A percentile compares a stretch with the other conserved stretches of the same genome.
phyloP scores from a whole-genome alignment of 352 stramenopile species.

The Globisporangium sylvaticum region DNA sequence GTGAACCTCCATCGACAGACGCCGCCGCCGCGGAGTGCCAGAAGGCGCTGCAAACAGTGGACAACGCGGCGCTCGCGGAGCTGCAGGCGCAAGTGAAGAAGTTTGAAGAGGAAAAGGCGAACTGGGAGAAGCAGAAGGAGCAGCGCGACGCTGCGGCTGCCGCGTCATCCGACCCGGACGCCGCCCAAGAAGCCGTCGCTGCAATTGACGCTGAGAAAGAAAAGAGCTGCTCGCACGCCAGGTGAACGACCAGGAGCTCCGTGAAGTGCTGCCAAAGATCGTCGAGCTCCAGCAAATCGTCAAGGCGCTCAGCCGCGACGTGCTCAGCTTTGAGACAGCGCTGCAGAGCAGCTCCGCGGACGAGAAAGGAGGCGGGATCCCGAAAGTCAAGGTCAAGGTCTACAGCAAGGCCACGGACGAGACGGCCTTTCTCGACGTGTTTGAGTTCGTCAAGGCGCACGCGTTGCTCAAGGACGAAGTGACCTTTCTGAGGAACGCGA shows the following conservation, averaged over 20 bases:
- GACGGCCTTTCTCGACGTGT: constrained; percentile 91
- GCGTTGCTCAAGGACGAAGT: constrained; percentile 84
- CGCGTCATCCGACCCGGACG: constrained; percentile 16
- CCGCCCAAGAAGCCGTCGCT: constrained; percentile 31
- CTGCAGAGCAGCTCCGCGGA: constrained; percentile 65
- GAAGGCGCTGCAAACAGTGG: constrained; percentile 67
- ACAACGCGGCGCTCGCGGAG: constrained; percentile 69
- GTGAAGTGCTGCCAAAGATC: constrained; percentile 91
- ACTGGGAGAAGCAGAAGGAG: constrained; percentile 83
- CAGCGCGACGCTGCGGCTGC: constrained; percentile 32
- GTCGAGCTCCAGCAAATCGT: constrained; percentile 91
- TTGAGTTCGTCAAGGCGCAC: constrained; percentile 90
- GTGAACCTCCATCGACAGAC: constrained; percentile 70
- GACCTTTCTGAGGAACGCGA: constrained; percentile 88
- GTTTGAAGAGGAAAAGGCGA: constrained; percentile 86
- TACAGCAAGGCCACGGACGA: constrained; percentile 86
- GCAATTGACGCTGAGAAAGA: constrained; percentile 42
- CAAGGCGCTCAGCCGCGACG: constrained; percentile 85
- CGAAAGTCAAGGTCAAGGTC: constrained; percentile 90
- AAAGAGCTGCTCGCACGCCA: constrained; percentile 67
- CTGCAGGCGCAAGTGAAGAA: constrained; percentile 89
- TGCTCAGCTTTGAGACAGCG: constrained; percentile 90
- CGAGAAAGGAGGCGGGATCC: constrained; percentile 50
- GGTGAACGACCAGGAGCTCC: constrained; percentile 90
- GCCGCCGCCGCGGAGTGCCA: constrained; percentile 88